Evolutionary conservation across 306 rosid species (phyloP).

Genomic region (Rosa multiflora): DNA sequence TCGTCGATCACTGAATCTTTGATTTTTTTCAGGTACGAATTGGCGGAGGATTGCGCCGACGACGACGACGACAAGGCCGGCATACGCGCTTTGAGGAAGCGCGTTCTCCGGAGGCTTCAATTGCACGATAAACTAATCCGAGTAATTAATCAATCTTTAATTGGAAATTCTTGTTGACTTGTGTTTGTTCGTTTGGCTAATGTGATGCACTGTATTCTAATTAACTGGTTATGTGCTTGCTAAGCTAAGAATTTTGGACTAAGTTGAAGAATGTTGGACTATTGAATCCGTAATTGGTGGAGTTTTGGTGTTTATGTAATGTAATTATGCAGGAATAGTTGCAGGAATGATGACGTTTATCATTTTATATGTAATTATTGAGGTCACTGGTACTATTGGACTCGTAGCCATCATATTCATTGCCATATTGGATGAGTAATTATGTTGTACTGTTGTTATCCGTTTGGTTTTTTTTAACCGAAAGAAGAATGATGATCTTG

Average conservation of each 20-base stretch:
- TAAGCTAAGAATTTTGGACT: neutral
- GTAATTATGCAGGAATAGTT: neutral
- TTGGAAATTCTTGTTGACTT: neutral
- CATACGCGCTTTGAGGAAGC: slow-evolving; percentile 27
- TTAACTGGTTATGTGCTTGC: neutral
- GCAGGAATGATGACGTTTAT: neutral
- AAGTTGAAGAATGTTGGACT: neutral
- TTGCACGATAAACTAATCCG: slow-evolving; percentile 14
- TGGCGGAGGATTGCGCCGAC: slow-evolving; percentile 31
- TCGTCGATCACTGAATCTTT: neutral
- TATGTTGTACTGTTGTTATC: neutral
- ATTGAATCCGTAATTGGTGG: slow-evolving; percentile 6
- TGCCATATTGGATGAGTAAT: neutral
- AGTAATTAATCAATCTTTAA: slow-evolving; percentile 3
- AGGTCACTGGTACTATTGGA: neutral
- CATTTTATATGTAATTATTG: neutral
- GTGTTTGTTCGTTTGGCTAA: neutral
- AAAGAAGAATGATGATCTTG: neutral
- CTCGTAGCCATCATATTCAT: neutral
- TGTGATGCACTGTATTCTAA: neutral
- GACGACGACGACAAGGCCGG: slow-evolving; percentile 29
- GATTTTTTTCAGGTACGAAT: slow-evolving; percentile 21
- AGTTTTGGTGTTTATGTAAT: neutral
- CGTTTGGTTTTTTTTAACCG: neutral
- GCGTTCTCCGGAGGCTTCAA: slow-evolving; percentile 20